Evolutionary conservation across 768 basidiomycete species (phyloP), one percentile per base, ranked within the genome.

Genomic region (Leccinum disarticulatum): DNA sequence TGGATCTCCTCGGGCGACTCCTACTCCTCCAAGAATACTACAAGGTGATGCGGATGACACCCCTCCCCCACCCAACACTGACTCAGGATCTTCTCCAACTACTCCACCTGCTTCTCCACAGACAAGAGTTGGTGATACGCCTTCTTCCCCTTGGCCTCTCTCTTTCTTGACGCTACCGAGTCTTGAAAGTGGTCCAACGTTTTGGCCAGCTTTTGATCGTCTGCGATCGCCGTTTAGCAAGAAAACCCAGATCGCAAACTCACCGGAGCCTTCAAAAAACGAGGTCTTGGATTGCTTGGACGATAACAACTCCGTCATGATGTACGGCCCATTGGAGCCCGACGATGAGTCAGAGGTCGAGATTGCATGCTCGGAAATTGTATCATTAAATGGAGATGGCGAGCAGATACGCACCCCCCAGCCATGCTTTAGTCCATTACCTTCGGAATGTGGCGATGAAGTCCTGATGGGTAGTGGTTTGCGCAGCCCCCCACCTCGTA

Each of bases 281-380:
- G 63, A 68, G 13, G 62, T 73, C 35, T 62, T 74, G 43, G 78
- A 80, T 61, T 75, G 77, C 36, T 74, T 79, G 33, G 83, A 83
- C 51, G 83, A 81, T 51, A 80, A 82, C 35, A 74, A 77, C 31
- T 79, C 81, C 15, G 69, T 93, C 52, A 92, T 93, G 91, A 77
- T 93, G 75, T 91, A 87, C 65, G 80, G 81, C 0, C 91, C 91
- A 1, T 73, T 93, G 55, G 76, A 86, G 53, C 90, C 88, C 2
- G 78, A 80, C 36, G 77, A 77, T 9, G 81, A 83, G 52, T 87
- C 88, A 3, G 76, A 85, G 63, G 81, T 91, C 27, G 86, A 88
- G 68, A 76, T 93, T 17, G 91, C 91, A 15, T 78, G 81, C 31
- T 86, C 85, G 15, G 83, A 88, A 64, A 76, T 82, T 22, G 77